Base-by-base conservation (phyloP, 495 filamentous ascomycete species). In the Glonium stellatum region DNA sequence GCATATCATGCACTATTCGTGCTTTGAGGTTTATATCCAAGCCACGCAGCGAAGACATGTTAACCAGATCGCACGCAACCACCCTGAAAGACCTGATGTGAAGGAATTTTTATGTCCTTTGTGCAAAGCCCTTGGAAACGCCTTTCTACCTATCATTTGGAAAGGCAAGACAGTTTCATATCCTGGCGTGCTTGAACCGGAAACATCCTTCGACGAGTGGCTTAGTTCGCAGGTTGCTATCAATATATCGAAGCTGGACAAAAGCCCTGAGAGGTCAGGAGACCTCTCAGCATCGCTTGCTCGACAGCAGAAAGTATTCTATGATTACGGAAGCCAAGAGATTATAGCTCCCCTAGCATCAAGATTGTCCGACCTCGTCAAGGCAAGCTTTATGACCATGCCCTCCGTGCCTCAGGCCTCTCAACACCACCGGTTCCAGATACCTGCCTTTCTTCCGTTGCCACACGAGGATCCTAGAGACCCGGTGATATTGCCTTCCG, bases 41-140 rank as follows among this genome's bases (percentile, higher is more conserved):
- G 87, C 92, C 0, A 93, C 89, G 0, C 77, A 83, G 51, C 82
- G 90, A 53, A 83, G 93, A 48, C 95, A 99, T 63, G 82, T 77
- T 37, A 88, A 90, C 63, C 93, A 97, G 66, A 93, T 97, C 70
- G 91, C 95, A 15, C 82, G 93, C 4, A 87, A 93, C 59, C 92
- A 96, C 65, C 93, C 93, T 0, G 95, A 97, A 70, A 79, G 82
- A 50, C 75, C 88, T 0, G 73, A 79, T 13, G 73, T 80, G 22
- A 86, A 93, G 46, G 93, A 99, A 61, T 99, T 97, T 66, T 87
- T 96, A 25, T 99, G 93, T 64, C 93, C 93, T n/a, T 79, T 99
- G 12, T 99, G 93, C 76, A 99, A 97, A 73, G 95, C 95, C 0
- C 80, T 97, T 8, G 93, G 95, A 1, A 99, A 99, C 68, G 81